Evolutionary conservation across 495 filamentous ascomycete species (phyloP).

Genomic region (Collariella sp.): DNA sequence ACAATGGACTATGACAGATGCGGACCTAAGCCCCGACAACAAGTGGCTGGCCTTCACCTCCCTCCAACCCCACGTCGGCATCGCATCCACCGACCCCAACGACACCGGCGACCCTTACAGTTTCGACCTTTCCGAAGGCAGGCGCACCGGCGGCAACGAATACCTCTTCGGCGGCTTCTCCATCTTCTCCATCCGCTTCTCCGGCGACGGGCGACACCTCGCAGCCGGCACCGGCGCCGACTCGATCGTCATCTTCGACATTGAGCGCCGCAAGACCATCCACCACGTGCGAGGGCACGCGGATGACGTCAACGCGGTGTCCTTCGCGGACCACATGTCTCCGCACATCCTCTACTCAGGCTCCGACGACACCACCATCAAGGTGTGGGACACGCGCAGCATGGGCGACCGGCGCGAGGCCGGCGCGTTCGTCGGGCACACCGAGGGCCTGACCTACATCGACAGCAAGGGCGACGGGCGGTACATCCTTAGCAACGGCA

Average conservation of each 20-base stretch:
- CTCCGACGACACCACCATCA: constrained; percentile 87
- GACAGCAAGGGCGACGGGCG: constrained; percentile 94
- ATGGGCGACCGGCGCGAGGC: constrained; percentile 83
- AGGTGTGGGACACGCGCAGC: constrained; percentile 91
- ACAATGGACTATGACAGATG: constrained; percentile 94
- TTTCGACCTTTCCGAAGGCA: constrained; percentile 56
- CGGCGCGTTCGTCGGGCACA: constrained; percentile 88
- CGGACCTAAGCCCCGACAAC: constrained; percentile 85
- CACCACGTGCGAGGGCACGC: constrained; percentile 69
- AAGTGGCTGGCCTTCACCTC: constrained; percentile 82
- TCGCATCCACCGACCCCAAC: constrained; percentile 79
- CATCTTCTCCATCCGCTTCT: constrained; percentile 90
- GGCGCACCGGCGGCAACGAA: constrained; percentile 31
- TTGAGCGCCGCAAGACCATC: constrained; percentile 65
- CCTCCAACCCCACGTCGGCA: constrained; percentile 68
- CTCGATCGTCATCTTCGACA: constrained; percentile 86
- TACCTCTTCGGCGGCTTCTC: constrained; percentile 33
- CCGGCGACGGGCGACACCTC: constrained; percentile 82
- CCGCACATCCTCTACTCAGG: constrained; percentile 96
- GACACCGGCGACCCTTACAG: constrained; percentile 66
- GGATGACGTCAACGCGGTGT: constrained; percentile 94
- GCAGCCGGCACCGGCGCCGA: constrained; percentile 77
- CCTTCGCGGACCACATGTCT: constrained; percentile 80
- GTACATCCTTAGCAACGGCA: constrained; percentile 88
- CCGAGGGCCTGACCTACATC: constrained; percentile 89